Conservation (phyloP, 2,329 filamentous ascomycete genomes). For the Ophidiomyces ophidiicola region DNA sequence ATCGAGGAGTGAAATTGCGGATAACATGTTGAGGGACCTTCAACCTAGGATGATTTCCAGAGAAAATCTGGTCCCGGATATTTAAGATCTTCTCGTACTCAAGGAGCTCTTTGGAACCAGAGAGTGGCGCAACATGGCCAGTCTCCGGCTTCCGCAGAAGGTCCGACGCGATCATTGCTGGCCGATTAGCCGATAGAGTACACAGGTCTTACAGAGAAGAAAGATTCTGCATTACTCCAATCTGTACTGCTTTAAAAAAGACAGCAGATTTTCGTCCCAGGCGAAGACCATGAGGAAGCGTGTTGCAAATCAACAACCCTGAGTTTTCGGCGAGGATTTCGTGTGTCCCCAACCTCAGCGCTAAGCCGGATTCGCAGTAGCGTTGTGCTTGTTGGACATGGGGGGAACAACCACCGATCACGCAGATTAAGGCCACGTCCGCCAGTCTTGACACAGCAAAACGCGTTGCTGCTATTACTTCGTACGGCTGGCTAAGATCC, state of each 20-base stretch:
- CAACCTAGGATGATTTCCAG: conserved; percentile 53
- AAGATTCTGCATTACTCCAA: conserved; percentile 2
- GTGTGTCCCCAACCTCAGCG: no score
- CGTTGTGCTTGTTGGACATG: no score
- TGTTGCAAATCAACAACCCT: no score
- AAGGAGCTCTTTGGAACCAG: conserved; percentile 44
- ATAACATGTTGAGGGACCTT: conserved; percentile 45
- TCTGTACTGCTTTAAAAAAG: conserved; percentile 13
- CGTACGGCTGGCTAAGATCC: no score
- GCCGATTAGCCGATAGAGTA: background rate
- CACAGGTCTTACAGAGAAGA: conserved; percentile 3
- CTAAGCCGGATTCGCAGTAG: no score
- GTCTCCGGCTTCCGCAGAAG: conserved; percentile 17
- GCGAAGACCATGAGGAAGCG: no score
- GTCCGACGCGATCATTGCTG: conserved; percentile 18
- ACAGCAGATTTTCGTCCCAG: background rate
- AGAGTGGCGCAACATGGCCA: conserved; percentile 19
- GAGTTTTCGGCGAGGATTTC: no score
- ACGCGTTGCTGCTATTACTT: no score
- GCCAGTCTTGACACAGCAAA: no score
- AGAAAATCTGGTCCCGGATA: conserved; percentile 68
- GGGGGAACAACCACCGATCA: no score
- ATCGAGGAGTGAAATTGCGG: conserved; percentile 29
- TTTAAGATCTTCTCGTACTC: conserved; percentile 71
- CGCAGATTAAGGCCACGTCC: no score